Evolutionary conservation across 2,329 filamentous ascomycete species (phyloP).

Genomic region (Ophiostoma perfectum): DNA sequence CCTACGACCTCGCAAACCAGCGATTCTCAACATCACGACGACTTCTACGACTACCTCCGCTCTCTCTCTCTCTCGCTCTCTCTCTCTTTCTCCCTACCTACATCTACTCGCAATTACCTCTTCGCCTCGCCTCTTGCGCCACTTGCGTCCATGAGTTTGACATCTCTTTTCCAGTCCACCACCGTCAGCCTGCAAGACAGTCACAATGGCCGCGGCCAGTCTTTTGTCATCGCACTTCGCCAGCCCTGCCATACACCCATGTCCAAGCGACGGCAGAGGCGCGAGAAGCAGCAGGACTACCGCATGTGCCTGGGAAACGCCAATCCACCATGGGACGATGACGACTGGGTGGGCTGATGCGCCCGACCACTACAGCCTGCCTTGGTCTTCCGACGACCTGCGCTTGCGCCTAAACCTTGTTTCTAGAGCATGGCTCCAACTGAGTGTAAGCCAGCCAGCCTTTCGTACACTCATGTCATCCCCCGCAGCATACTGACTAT

Average conservation of each 20-base stretch:
- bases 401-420: constrained; percentile 37
- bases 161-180: constrained; percentile 37
- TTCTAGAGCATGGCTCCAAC: constrained; percentile 38
- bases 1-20: neutral
- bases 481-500: constrained; percentile 1
- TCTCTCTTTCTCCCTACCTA: neutral
- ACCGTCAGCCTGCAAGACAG: constrained; percentile 41
- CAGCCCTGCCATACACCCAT: constrained; percentile 32
- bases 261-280: neutral
- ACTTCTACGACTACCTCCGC: constrained; percentile 15
- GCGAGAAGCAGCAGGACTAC: constrained; percentile 33
- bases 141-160: constrained; percentile 50
- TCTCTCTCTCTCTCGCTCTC: constrained; percentile 4
- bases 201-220: constrained; percentile 51
- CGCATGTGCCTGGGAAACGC: constrained; percentile 36
- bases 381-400: constrained; percentile 30
- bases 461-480: neutral
- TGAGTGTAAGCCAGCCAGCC: constrained; percentile 27
- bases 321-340: constrained; percentile 34
- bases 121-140: constrained; percentile 14
- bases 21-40: neutral
- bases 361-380: constrained; percentile 18
- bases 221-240: constrained; percentile 40
- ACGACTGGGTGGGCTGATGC: constrained; percentile 36
- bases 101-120: neutral